Base-by-base conservation (phyloP, 2,329 filamentous ascomycete species). In the Fusarium mundagurra region DNA sequence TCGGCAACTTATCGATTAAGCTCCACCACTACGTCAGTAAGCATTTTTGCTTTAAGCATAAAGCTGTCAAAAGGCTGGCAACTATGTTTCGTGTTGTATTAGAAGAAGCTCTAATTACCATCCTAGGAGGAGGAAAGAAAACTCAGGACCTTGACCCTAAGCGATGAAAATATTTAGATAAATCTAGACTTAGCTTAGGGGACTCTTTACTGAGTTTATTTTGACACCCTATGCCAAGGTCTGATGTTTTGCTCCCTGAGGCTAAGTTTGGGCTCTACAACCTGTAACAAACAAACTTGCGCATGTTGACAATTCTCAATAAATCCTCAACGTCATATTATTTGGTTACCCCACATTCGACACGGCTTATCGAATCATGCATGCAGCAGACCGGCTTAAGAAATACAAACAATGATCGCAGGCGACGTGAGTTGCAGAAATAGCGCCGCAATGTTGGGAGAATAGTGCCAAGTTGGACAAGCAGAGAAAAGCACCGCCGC, bases 1-100 rank as follows among this genome's bases (percentile, higher is more conserved):
- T 18, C 77, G 77, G 77, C 71, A 79, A 66, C 77, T 79, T 79
- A 79, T 79, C 77, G 76, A 79, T 79, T 59, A 53, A 57, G 61
- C 50, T 50, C 54, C 63, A 55, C 47, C 17, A 22, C 31, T 64
- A 69, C 69, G 76, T 76, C 72, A 74, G 50, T 17, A 17, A 17
- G 29, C 51, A 59, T n/a, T 51, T 51, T 39, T 39, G 27, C 20
- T 41, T 33, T 11, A 31, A 67, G 38, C 54, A 65, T 43, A 54
- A 59, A 72, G 36, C 47, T 44, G 61, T 51, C 47, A 18, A 31
- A 39, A 48, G 33, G 54, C 58, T 39, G 22, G 34, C 48, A 38
- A 24, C 18, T 4, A 60, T 51, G 33, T 39, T 43, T 53, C 43
- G 29, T 48, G 14, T 34, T 29, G n/a, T 45, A 44, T 54, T 22